Base-by-base conservation (phyloP, 768 basidiomycete genomes). In the Podaxis pistillaris region DNA sequence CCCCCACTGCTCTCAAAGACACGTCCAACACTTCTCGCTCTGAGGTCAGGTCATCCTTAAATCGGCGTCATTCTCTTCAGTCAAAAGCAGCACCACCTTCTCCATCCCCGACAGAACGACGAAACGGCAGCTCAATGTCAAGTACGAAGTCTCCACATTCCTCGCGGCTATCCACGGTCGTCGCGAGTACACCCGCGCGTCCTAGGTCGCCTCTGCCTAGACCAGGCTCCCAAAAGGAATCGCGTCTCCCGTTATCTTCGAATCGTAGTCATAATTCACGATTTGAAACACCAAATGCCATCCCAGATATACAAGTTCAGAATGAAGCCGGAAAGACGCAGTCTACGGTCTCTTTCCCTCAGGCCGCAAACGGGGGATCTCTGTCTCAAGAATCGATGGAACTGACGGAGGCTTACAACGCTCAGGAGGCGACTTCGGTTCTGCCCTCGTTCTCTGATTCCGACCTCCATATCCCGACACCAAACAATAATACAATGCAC, bases 351-450 rank as follows among this genome's bases (percentile, higher is more conserved):
- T 49, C 61, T n/a, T 56, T 62, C 15, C 46, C 61, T 38, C 55
- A 28, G 17, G 22, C 15, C 3, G 17, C 17, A 7, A 56, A 62
- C 19, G 28, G 54, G 1, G 24, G 15, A 50, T 62, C 61, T 11
- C 47, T 49, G 4, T 47, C 44, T 28, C 61, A 62, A 24, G 54
- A 62, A 12, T 62, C 61, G 8, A 62, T 62, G 61, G 61, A 62
- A 11, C 30, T 62, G 17, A 62, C 61, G 5, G 46, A 56, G 24
- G 61, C 61, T 38, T 62, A 62, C 44, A 62, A 62, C 30, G 61
- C 37, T 7, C 55, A n/a, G 11, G 61, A 62, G 13, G 12, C 36
- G 17, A 41, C 30, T 19, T 62, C 55, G 9, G 36, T 36, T 3
- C 22, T 62, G 2, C 61, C 61, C 17, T 51, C 61, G 13, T 62